Conservation (phyloP, 1,284 basidiomycete species). For the Volvariella volvacea region DNA sequence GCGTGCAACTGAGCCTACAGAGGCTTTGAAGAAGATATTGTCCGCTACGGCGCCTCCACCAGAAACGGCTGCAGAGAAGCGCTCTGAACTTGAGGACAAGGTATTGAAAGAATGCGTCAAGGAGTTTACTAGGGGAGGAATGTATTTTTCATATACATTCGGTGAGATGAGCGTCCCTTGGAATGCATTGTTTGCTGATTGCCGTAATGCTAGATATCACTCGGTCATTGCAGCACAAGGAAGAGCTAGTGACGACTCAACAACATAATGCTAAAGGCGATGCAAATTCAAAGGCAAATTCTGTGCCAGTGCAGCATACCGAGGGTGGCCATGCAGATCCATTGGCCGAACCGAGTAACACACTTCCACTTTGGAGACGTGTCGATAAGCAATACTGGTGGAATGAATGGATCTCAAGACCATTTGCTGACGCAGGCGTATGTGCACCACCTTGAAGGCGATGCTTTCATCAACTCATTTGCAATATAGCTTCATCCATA, state of each 20-base stretch:
- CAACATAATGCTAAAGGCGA: slow-evolving; percentile 51
- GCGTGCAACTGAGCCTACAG: slow-evolving; percentile 37
- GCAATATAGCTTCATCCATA: slow-evolving; percentile 63
- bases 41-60: slow-evolving; percentile 54
- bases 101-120: slow-evolving; percentile 67
- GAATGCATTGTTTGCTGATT: slow-evolving; percentile 1
- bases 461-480: background rate
- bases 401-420: slow-evolving; percentile 78
- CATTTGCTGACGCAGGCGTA: slow-evolving; percentile 72
- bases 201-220: slow-evolving; percentile 55
- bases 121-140: slow-evolving; percentile 68
- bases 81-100: slow-evolving; percentile 69
- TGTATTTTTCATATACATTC: slow-evolving; percentile 78
- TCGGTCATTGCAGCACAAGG: slow-evolving; percentile 72
- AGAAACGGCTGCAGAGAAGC: slow-evolving; percentile 51
- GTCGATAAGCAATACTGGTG: slow-evolving; percentile 86
- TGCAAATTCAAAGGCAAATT: slow-evolving; percentile 21
- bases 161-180: slow-evolving; percentile 34
- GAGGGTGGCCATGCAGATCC: slow-evolving; percentile 41
- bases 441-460: slow-evolving; percentile 13
- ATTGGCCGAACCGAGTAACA: slow-evolving; percentile 60
- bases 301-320: slow-evolving; percentile 11
- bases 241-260: slow-evolving; percentile 47
- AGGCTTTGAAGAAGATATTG: slow-evolving; percentile 49
- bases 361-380: slow-evolving; percentile 76